These are phyloP conservation scores for Pyrenophora teres DNA, from an alignment of 2,329 filamentous ascomycete species.

Conservation along the genomic window DNA sequence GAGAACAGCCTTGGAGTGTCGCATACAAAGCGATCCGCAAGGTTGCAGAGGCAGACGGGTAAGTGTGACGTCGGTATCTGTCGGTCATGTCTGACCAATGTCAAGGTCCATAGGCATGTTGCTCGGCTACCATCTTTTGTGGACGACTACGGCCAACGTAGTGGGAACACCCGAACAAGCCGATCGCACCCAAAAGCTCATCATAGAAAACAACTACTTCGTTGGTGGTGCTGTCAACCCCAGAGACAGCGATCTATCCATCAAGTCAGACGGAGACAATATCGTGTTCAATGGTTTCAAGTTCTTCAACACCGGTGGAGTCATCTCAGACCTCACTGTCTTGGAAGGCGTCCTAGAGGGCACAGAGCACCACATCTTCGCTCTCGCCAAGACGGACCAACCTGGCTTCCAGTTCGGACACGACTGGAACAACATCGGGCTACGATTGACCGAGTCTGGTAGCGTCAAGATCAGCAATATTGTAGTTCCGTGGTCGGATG, in stretches of 20 bases:
- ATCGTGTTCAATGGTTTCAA: constrained; percentile 67
- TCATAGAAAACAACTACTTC: constrained; percentile 68
- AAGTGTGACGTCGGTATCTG: neutral
- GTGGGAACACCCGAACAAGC: constrained; percentile 65
- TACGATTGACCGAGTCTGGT: constrained; percentile 68
- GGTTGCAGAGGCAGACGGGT: constrained; percentile 68
- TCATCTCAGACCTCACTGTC: constrained; percentile 68
- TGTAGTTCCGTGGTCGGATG: constrained; percentile 62
- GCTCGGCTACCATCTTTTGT: constrained; percentile 67
- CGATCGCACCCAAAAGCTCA: constrained; percentile 60
- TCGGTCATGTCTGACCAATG: neutral
- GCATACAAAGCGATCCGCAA: constrained; percentile 65
- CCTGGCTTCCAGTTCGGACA: constrained; percentile 62
- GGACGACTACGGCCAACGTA: constrained; percentile 65
- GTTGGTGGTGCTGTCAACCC: constrained; percentile 69
- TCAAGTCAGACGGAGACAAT: constrained; percentile 59
- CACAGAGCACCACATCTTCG: constrained; percentile 66
- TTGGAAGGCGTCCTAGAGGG: constrained; percentile 66
- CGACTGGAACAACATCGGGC: constrained; percentile 68
- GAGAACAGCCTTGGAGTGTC: constrained; percentile 59
- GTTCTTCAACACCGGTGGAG: constrained; percentile 70
- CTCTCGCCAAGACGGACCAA: constrained; percentile 63
- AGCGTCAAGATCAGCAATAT: constrained; percentile 65
- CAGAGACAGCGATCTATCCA: constrained; percentile 64
- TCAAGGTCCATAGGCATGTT: constrained; percentile 64